Conservation (phyloP, 106 monocot species). For the Gastrodia elata region DNA sequence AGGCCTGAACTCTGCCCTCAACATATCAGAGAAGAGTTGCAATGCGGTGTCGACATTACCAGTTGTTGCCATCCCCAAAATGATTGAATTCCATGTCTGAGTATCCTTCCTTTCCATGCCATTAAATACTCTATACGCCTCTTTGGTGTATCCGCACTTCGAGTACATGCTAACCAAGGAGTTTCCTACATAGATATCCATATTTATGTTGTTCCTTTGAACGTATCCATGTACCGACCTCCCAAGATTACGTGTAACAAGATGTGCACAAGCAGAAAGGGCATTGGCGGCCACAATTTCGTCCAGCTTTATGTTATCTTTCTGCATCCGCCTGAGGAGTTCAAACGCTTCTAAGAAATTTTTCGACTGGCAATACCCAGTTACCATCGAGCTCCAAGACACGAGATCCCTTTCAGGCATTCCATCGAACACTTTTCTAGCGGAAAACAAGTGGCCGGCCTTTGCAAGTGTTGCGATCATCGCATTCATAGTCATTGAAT, state of each 20-base stretch:
- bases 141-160: constrained; percentile 32
- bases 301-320: constrained; percentile 21
- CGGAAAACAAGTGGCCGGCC: constrained; percentile 21
- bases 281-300: constrained; percentile 27
- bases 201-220: constrained; percentile 19
- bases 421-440: constrained; percentile 33
- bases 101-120: constrained; percentile 33
- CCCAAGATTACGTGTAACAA: constrained; percentile 22
- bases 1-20: constrained; percentile 21
- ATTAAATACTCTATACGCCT: constrained; percentile 26
- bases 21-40: constrained; percentile 28
- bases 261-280: constrained; percentile 43
- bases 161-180: constrained; percentile 42
- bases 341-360: constrained; percentile 21
- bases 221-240: constrained; percentile 35
- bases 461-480: constrained; percentile 35
- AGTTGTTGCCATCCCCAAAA: constrained; percentile 30
- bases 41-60: constrained; percentile 21
- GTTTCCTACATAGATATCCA: constrained; percentile 32
- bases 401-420: constrained; percentile 30
- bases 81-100: constrained; percentile 36
- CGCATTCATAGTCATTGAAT: constrained; percentile 32
- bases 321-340: constrained; percentile 34
- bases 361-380: constrained; percentile 28
- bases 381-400: constrained; percentile 45